Conservation (phyloP, 2,329 filamentous ascomycete genomes). For the Aplosporella prunicola region DNA sequence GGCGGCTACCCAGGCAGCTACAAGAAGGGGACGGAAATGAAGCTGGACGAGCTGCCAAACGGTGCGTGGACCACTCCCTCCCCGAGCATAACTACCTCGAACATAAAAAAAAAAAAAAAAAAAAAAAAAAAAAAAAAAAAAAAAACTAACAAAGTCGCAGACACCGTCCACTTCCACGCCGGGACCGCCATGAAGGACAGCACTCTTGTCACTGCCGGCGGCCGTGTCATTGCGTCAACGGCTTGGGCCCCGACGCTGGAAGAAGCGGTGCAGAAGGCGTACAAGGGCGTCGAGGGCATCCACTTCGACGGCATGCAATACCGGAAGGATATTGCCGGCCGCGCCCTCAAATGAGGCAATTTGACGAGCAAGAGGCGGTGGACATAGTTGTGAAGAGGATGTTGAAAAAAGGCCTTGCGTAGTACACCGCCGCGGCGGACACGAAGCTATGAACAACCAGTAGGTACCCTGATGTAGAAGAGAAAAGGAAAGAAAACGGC, state of each 20-base stretch:
- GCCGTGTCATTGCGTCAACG: constrained; percentile 88
- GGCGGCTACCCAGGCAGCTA: constrained; percentile 82
- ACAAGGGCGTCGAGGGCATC: constrained; percentile 69
- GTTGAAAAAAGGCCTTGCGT: no score
- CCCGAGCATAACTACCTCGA: neutral
- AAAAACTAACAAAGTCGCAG: constrained; percentile 14
- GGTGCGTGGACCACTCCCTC: constrained; percentile 19
- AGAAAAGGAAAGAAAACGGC: no score
- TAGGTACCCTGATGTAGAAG: no score
- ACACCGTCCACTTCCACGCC: constrained; percentile 79
- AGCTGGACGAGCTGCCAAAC: constrained; percentile 42
- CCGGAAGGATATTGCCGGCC: constrained; percentile 74
- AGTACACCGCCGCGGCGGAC: no score
- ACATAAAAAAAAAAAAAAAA: neutral
- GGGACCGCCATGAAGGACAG: constrained; percentile 60
- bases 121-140: neutral
- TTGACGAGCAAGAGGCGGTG: no score
- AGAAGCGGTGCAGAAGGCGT: constrained; percentile 79
- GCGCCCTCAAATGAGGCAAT: constrained; percentile 32
- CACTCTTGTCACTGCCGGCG: constrained; percentile 67
- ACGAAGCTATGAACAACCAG: no score
- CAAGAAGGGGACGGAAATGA: constrained; percentile 62
- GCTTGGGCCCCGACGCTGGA: constrained; percentile 66
- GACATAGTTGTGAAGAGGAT: no score
- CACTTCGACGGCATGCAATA: constrained; percentile 85